Evolutionary conservation across 2,329 filamentous ascomycete species (phyloP).

Genomic region (Chaetomiaceae sp.): DNA sequence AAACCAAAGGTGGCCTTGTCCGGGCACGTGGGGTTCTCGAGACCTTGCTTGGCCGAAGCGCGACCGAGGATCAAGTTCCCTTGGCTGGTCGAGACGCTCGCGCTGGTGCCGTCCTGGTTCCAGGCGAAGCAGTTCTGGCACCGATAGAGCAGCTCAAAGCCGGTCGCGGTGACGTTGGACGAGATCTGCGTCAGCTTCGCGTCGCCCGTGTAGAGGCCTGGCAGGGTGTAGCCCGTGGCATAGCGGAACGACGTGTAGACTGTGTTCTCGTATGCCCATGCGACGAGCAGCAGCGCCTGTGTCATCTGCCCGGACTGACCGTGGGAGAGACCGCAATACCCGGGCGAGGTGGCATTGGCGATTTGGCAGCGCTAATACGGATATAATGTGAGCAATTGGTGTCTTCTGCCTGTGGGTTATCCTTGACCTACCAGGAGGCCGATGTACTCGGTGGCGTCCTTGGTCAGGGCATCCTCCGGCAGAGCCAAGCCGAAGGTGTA

Average conservation of each 20-base stretch:
- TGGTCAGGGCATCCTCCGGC: conserved; percentile 43
- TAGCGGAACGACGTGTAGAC: conserved; percentile 56
- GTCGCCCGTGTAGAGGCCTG: conserved; percentile 55
- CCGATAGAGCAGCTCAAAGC: conserved; percentile 60
- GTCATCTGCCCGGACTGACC: conserved; percentile 49
- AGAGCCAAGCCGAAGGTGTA: conserved; percentile 49
- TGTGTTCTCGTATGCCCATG: conserved; percentile 49
- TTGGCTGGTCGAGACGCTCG: conserved; percentile 40
- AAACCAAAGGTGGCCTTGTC: conserved; percentile 43
- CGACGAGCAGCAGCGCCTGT: conserved; percentile 52
- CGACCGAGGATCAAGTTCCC: conserved; percentile 49
- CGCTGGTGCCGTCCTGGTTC: conserved; percentile 43
- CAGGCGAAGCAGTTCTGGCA: conserved; percentile 55
- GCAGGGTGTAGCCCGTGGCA: conserved; percentile 53
- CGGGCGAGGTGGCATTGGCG: conserved; percentile 41
- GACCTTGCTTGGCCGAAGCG: conserved; percentile 45
- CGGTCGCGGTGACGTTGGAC: conserved; percentile 50
- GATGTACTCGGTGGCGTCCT: conserved; percentile 52
- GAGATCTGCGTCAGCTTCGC: conserved; percentile 58
- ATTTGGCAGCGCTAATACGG: conserved; percentile 44
- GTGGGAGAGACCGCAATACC: conserved; percentile 56
- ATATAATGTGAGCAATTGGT: conserved; percentile 3
- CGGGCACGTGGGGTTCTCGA: conserved; percentile 39
- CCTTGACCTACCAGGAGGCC: conserved; percentile 42
- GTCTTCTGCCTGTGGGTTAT: background rate